These are phyloP conservation scores for Lentinula aciculospora DNA, from an alignment of 768 basidiomycete species.

Conservation along the genomic window DNA sequence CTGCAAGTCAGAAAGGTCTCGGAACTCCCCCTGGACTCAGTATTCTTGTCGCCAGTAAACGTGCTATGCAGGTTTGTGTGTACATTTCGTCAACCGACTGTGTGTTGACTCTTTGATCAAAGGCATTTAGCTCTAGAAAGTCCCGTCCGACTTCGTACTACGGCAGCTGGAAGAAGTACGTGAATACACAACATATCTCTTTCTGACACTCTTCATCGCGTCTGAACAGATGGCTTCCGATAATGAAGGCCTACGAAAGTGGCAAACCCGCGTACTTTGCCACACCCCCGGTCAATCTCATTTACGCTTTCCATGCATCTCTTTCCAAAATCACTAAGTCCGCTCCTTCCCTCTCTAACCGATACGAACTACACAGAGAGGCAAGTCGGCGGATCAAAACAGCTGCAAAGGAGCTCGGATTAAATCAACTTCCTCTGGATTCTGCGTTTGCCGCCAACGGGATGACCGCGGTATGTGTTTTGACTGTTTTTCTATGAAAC, in stretches of 20 bases:
- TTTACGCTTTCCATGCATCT: conserved; percentile 86
- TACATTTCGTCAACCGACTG: neutral
- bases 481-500: conserved; percentile 14
- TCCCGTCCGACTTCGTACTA: conserved; percentile 76
- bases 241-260: conserved; percentile 90
- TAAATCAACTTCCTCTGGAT: conserved; percentile 65
- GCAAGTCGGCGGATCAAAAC: conserved; percentile 66
- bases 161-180: conserved; percentile 81
- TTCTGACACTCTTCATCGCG: neutral
- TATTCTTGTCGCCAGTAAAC: conserved; percentile 75
- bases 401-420: conserved; percentile 58
- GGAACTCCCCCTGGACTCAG: conserved; percentile 91
- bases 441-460: conserved; percentile 77
- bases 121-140: conserved; percentile 59
- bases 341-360: conserved; percentile 63
- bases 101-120: neutral
- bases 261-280: conserved; percentile 87
- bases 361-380: conserved; percentile 71
- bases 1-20: conserved; percentile 89
- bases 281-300: conserved; percentile 90
- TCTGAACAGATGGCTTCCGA: conserved; percentile 69
- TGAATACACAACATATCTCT: neutral
- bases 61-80: conserved; percentile 59
- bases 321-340: conserved; percentile 64
- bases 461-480: conserved; percentile 64